These are phyloP conservation scores for Ilyonectria destructans DNA, from an alignment of 2,329 filamentous ascomycete genomes.

Conservation along the genomic window DNA sequence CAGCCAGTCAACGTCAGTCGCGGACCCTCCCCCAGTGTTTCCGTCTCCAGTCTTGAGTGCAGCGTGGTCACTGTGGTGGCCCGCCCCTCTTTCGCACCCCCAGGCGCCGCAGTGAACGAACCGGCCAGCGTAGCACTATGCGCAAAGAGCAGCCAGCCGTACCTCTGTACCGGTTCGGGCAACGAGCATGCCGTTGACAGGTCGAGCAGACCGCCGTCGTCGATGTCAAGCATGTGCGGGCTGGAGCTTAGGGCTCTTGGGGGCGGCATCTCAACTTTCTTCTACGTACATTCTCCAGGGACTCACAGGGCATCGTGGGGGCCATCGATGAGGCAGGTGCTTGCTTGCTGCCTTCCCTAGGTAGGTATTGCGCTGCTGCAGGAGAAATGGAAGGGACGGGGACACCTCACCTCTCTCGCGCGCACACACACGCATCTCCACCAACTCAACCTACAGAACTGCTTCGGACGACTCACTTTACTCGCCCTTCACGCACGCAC, in stretches of 20 bases:
- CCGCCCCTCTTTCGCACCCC: conserved; percentile 29
- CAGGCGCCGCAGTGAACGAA: conserved; percentile 9
- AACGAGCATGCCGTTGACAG: neutral
- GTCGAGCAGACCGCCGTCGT: neutral
- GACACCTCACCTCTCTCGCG: conserved; percentile 22
- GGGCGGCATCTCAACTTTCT: neutral
- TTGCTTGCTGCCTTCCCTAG: conserved; percentile 20
- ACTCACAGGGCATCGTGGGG: neutral
- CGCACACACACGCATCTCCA: conserved; percentile 27
- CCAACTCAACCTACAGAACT: conserved; percentile 43
- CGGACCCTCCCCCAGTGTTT: conserved; percentile 36
- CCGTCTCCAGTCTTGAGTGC: conserved; percentile 28
- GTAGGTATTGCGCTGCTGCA: conserved; percentile 25
- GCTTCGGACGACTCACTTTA: conserved; percentile 28
- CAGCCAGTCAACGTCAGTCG: conserved; percentile 25
- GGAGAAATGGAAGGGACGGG: conserved; percentile 30
- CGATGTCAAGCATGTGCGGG: neutral
- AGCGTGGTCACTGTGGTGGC: conserved; percentile 1
- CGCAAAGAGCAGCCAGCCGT: neutral
- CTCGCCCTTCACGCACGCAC: conserved; percentile 30
- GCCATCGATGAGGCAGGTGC: conserved; percentile 17
- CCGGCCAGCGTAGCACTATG: conserved; percentile 15
- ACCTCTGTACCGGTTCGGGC: neutral
- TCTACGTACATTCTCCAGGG: neutral
- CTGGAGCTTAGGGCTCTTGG: neutral